phyloP scores from a whole-genome alignment of 768 basidiomycete genomes.

The Lentinula edodes region DNA sequence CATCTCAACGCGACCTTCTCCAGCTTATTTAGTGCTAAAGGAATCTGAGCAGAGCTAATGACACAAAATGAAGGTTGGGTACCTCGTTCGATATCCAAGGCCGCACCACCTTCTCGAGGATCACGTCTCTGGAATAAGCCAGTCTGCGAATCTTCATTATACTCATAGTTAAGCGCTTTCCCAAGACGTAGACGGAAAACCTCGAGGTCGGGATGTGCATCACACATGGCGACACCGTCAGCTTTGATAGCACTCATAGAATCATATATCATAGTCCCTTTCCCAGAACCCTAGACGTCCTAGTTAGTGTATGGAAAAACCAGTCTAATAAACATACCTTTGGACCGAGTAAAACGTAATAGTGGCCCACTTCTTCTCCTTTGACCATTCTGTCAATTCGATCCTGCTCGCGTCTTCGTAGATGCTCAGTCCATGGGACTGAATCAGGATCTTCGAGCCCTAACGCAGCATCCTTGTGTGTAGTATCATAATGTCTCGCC shows the following conservation, averaged over 20 bases:
- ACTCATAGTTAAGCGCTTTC: constrained; percentile 83
- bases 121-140: constrained; percentile 79
- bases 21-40: constrained; percentile 69
- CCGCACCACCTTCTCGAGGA: constrained; percentile 79
- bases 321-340: constrained; percentile 41
- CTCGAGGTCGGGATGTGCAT: constrained; percentile 83
- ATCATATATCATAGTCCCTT: constrained; percentile 81
- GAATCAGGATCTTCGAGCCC: constrained; percentile 29
- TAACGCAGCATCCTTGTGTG: constrained; percentile 20
- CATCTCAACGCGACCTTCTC: constrained; percentile 78
- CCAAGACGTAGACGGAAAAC: constrained; percentile 83
- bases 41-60: not conserved
- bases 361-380: constrained; percentile 64
- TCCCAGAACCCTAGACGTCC: constrained; percentile 59
- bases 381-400: constrained; percentile 73
- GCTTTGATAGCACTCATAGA: constrained; percentile 72
- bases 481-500: constrained; percentile 38
- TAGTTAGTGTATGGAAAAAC: constrained; percentile 4
- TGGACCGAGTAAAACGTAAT: constrained; percentile 71
- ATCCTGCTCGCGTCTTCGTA: constrained; percentile 71
- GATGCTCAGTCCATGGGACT: constrained; percentile 47
- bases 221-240: constrained; percentile 68
- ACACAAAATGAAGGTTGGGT: constrained; percentile 1
- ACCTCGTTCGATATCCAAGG: constrained; percentile 81
- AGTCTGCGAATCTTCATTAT: constrained; percentile 75